Evolutionary conservation across 1,139 yeast genomes (phyloP).

Genomic region (Suzukiozyma palmioleophila): DNA sequence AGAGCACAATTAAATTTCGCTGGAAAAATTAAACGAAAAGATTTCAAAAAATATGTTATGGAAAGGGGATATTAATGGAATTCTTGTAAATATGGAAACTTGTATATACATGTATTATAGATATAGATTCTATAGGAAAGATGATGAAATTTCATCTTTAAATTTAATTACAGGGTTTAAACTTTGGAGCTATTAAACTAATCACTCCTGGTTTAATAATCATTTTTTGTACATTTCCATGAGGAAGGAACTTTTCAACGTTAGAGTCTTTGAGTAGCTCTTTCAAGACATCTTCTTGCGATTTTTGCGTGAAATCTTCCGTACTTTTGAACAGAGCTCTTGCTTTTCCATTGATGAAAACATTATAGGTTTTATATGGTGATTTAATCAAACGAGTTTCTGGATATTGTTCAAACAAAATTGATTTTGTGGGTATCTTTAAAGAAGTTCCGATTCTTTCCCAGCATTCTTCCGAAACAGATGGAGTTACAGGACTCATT

Average conservation of each 20-base stretch:
- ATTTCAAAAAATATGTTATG: slow-evolving; percentile 27
- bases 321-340: slow-evolving; percentile 17
- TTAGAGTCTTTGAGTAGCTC: slow-evolving; percentile 6
- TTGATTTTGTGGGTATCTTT: slow-evolving; percentile 40
- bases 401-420: slow-evolving; percentile 58
- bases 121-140: neutral
- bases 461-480: slow-evolving; percentile 81
- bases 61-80: slow-evolving; percentile 26
- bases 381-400: slow-evolving; percentile 31
- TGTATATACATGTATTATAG: slow-evolving; percentile 7
- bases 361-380: slow-evolving; percentile 36
- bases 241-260: slow-evolving; percentile 6
- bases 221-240: slow-evolving; percentile 12
- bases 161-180: slow-evolving; percentile 7
- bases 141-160: neutral
- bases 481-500: slow-evolving; percentile 77
- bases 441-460: slow-evolving; percentile 39
- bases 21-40: slow-evolving; percentile 36
- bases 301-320: slow-evolving; percentile 4
- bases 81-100: slow-evolving; percentile 4
- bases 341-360: slow-evolving; percentile 69
- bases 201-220: slow-evolving; percentile 21
- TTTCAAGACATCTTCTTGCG: slow-evolving; percentile 10
- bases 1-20: slow-evolving; percentile 33
- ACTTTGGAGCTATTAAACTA: slow-evolving; percentile 15